Evolutionary conservation across 306 rosid species (phyloP), one percentile per base, ranked within the genome.

Genomic region (Fagus crenata): DNA sequence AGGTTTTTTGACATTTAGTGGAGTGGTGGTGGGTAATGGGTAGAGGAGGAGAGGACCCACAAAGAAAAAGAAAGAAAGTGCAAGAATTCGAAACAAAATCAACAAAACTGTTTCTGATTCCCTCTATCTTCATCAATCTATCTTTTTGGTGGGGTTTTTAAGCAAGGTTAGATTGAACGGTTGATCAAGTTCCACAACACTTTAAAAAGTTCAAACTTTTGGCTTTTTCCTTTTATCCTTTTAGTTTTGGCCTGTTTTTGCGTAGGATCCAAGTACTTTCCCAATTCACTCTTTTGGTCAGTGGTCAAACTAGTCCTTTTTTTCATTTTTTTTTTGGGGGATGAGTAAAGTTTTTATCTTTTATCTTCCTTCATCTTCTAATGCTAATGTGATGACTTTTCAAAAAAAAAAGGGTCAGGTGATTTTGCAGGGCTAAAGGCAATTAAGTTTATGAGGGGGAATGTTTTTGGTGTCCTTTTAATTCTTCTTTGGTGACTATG

Each of bases 221-320:
- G 14, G 35, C 79, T 28, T 67, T 84, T 78, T 60, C 65, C 33
- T 51, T 61, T 51, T 70, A 35, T 84, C 81, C 64, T 67, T 78
- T 83, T 80, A 59, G 80, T 49, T 54, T 79, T 74, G 83, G 73
- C 79, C 86, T 84, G 28, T 22, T 22, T 22, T 22, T 22, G 28
- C 90, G 92, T 88, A 82, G 73, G 49, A 86, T 84, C 81, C 82
- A 89, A 89, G 92, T 82, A 73, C 87, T 74, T 72, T 70, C 71
- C 78, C 84, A 81, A 73, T 80, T 83, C 3, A 84, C 83, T 78
- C 80, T 74, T 59, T 53, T 22, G 61, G 61, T 53, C 61, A 12
- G 28, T 22, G 28, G 28, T 22, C 69, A 43, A 6, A 31, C n/a
- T 43, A 22, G 0, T 22, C 28, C 28, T 22, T 22, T 22, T 22